Percentiles rank a stretch among this genome's conserved stretches.
Evolutionary conservation across 1,139 yeast species (phyloP).

Genomic region (Nadsonia starkeyi-henricii): DNA sequence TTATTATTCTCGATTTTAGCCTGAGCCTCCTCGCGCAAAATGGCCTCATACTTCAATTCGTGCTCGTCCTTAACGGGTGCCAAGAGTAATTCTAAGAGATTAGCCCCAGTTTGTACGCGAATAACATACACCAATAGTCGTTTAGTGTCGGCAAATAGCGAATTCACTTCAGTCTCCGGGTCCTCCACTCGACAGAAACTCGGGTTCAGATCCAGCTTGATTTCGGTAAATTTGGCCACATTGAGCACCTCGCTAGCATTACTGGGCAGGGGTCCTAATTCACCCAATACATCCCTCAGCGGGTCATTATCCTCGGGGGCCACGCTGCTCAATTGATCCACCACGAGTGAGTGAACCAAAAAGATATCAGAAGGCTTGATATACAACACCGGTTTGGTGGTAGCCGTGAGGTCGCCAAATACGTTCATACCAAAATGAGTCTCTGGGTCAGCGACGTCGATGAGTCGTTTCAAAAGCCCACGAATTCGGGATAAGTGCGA

Average conservation of each 20-base stretch:
- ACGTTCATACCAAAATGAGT: constrained; percentile 45
- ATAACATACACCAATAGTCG: constrained; percentile 67
- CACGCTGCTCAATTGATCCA: constrained; percentile 38
- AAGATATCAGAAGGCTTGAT: constrained; percentile 55
- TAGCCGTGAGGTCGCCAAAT: constrained; percentile 59
- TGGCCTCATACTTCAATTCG: constrained; percentile 45
- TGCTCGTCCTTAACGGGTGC: constrained; percentile 58
- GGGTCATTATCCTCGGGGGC: constrained; percentile 39
- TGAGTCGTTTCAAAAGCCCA: constrained; percentile 32
- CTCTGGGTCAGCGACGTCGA: constrained; percentile 47
- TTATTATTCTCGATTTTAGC: constrained; percentile 11
- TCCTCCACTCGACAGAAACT: constrained; percentile 26
- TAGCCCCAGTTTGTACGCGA: constrained; percentile 63
- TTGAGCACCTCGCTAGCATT: constrained; percentile 30
- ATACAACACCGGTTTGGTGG: constrained; percentile 48
- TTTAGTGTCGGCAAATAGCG: constrained; percentile 66
- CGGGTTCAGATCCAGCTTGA: constrained; percentile 30
- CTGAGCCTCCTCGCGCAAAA: constrained; percentile 35
- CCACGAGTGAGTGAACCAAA: constrained; percentile 43
- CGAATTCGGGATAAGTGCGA: constrained; percentile 36
- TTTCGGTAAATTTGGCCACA: constrained; percentile 26
- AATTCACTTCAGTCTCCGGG: constrained; percentile 26
- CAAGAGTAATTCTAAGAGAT: constrained; percentile 57
- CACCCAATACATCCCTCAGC: constrained; percentile 32
- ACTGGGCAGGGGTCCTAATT: constrained; percentile 30